Conservation (phyloP, 257 asterid genomes). For the Rauvolfia tetraphylla region DNA sequence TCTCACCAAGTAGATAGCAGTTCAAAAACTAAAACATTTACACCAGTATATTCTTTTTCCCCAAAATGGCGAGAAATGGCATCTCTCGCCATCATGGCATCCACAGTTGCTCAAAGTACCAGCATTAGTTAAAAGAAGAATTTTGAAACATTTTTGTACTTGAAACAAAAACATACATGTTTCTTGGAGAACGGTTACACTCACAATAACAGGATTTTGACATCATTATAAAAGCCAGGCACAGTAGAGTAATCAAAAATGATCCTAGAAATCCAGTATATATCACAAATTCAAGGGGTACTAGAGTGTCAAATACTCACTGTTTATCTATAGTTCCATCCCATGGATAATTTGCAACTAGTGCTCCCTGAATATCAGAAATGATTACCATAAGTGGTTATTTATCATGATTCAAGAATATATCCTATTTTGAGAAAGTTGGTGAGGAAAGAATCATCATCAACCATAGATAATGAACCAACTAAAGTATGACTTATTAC, state of each 20-base stretch:
- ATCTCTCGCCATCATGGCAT: background rate
- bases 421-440: background rate
- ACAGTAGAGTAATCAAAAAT: background rate
- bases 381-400: background rate
- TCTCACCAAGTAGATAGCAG: background rate
- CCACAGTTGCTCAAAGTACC: background rate
- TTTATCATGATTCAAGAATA: background rate
- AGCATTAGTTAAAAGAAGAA: background rate
- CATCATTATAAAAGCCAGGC: background rate
- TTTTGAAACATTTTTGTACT: background rate
- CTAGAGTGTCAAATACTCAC: constrained; percentile 36
- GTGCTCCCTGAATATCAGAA: constrained; percentile 65
- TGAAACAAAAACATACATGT: background rate
- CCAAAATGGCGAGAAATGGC: background rate
- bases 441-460: background rate
- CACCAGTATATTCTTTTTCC: background rate
- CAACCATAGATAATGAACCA: background rate
- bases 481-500: constrained; percentile 36
- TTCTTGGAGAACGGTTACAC: background rate
- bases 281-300: constrained; percentile 1
- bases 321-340: constrained; percentile 77
- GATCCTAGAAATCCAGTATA: background rate
- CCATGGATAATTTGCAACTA: constrained; percentile 98
- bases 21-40: background rate
- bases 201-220: background rate